A percentile compares a stretch with the other conserved stretches of the same genome.
Conservation (phyloP, 148 eudicot species). For the Selenicereus undatus region DNA sequence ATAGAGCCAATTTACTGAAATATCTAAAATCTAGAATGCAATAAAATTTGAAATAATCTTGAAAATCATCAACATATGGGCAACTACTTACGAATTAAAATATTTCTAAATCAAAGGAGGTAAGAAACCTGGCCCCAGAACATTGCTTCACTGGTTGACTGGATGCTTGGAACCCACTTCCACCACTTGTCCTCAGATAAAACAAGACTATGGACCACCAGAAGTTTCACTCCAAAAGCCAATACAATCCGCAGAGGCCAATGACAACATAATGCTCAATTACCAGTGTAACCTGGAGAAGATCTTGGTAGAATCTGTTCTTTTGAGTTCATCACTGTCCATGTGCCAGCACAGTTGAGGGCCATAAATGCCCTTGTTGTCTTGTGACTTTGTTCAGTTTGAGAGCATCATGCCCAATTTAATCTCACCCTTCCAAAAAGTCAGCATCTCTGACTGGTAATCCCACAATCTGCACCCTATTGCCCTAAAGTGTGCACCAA, state of each 20-base stretch:
- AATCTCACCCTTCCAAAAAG: not conserved
- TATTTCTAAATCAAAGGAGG: too few relatives aligned
- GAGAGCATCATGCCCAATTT: not conserved
- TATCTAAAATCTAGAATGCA: too few relatives aligned
- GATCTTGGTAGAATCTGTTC: not conserved
- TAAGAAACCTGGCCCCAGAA: not conserved
- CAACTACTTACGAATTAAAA: too few relatives aligned
- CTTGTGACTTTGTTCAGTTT: not conserved
- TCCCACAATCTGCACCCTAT: too few relatives aligned
- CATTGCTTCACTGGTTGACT: not conserved
- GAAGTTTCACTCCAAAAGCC: not conserved
- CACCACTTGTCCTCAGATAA: slow-evolving; percentile 1
- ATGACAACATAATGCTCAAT: not conserved
- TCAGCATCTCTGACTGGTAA: not conserved
- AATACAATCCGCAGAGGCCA: not conserved
- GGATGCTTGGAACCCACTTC: slow-evolving; percentile 1
- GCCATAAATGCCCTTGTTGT: not conserved
- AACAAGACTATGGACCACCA: not conserved
- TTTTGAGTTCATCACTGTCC: not conserved
- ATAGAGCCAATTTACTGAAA: too few relatives aligned
- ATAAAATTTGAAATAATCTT: not conserved
- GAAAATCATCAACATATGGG: not conserved
- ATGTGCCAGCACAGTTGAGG: too few relatives aligned
- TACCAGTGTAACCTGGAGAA: not conserved
- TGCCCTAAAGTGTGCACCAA: not conserved